Evolutionary conservation across 768 basidiomycete species (phyloP).

Genomic region (Rhizopogon rudus): DNA sequence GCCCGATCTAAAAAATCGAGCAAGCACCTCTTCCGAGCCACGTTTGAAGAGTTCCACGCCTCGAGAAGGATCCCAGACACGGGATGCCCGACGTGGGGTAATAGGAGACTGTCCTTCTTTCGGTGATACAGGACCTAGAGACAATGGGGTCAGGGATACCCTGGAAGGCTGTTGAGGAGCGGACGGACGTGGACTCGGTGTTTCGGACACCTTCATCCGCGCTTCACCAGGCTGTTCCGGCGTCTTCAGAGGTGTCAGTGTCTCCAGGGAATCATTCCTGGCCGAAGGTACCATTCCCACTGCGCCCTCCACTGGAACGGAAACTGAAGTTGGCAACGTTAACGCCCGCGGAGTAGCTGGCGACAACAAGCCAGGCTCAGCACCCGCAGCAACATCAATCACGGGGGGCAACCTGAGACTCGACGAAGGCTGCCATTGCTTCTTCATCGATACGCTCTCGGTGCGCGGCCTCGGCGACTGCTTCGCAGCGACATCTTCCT

Average conservation of each 20-base stretch:
- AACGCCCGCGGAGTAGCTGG: background rate
- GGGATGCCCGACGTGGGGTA: slow-evolving; percentile 41
- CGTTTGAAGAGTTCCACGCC: slow-evolving; percentile 84
- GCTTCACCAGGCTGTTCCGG: slow-evolving; percentile 6
- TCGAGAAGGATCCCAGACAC: slow-evolving; percentile 84
- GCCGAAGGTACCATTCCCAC: background rate
- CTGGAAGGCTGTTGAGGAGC: slow-evolving; percentile 18
- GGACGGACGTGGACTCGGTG: slow-evolving; percentile 4
- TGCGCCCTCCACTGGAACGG: background rate
- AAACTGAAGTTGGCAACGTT: background rate
- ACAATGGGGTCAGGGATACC: slow-evolving; percentile 49
- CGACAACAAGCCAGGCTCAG: background rate
- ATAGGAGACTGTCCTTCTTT: slow-evolving; percentile 31
- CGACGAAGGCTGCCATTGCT: slow-evolving; percentile 13
- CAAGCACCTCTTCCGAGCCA: slow-evolving; percentile 83
- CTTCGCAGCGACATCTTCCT: slow-evolving; percentile 10
- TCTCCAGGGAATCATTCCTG: slow-evolving; percentile 11
- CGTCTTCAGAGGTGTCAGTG: slow-evolving; percentile 13
- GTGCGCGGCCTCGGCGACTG: slow-evolving; percentile 19
- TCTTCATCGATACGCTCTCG: slow-evolving; percentile 16
- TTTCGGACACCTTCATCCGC: slow-evolving; percentile 5
- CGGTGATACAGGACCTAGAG: slow-evolving; percentile 48
- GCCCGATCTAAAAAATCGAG: slow-evolving; percentile 76
- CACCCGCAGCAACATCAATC: background rate
- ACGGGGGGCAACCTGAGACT: slow-evolving; percentile 1